Base-by-base conservation (phyloP, 495 filamentous ascomycete species). In the Sordaria brevicollis region DNA sequence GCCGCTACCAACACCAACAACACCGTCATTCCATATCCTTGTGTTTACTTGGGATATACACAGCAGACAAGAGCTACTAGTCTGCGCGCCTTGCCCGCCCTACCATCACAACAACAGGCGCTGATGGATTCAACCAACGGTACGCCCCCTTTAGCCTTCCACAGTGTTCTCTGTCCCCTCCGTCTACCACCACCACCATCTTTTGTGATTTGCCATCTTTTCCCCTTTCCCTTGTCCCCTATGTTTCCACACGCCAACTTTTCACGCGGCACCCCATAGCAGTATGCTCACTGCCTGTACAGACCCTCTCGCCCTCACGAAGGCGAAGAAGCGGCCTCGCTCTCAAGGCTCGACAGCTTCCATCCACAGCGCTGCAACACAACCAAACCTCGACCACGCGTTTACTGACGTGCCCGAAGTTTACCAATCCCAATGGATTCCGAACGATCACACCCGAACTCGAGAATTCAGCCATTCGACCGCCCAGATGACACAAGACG, bases 281-380 rank as follows among this genome's bases (percentile, higher is more conserved):
- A 21, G 54, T 71, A 67, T 74, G n/a, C 70, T 74, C 31, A 74
- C 73, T 70, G 17, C 69, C 36, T 66, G 13, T 35, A 17, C 39
- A 80, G 79, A 80, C 68, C 70, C 76, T 36, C 71, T 79, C 25
- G 72, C 70, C 35, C 72, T 78, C 66, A 74, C 71, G 72, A 79
- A 79, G 74, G 72, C 87, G 69, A 85, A 84, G 74, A 90, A 88
- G 75, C 86, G 91, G 57, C 86, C 91, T 67, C 83, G 88, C 36
- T 97, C 93, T 35, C 84, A 92, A 80, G 93, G 90, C 41, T 97
- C 93, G 57, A 95, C 93, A 5, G 88, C 92, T n/a, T 94, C 92
- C 67, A 87, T 89, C 15, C 90, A 89, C 71, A 93, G 89, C 72
- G 85, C 83, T 75, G 83, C 86, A 7, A 90, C 89, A 36, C 91